Conservation (phyloP, 768 basidiomycete genomes). For the Amanita phalloides region DNA sequence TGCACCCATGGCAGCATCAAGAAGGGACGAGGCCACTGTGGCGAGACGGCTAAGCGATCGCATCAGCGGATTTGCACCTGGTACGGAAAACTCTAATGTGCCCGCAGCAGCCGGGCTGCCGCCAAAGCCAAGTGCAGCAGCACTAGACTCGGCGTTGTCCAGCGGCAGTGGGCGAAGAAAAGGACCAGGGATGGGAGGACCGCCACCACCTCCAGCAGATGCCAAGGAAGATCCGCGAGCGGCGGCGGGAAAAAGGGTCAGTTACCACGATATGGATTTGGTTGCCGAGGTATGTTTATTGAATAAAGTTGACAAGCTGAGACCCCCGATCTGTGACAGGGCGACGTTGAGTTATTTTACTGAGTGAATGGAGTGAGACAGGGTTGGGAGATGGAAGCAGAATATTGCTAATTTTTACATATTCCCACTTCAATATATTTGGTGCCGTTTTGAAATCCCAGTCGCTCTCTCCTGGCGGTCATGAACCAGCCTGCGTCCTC, state of each 20-base stretch:
- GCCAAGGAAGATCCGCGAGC: slow-evolving; percentile 91
- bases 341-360: slow-evolving; percentile 52
- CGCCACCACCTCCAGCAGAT: slow-evolving; percentile 74
- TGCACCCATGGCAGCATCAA: slow-evolving; percentile 26
- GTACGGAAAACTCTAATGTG: slow-evolving; percentile 28
- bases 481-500: slow-evolving; percentile 34
- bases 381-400: not conserved
- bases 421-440: slow-evolving; percentile 16
- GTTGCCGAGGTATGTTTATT: slow-evolving; percentile 56
- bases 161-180: slow-evolving; percentile 34
- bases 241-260: slow-evolving; percentile 78
- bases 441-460: slow-evolving; percentile 21
- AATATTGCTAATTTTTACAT: slow-evolving; percentile 7
- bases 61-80: slow-evolving; percentile 64
- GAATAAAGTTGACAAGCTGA: not conserved
- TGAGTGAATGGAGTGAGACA: slow-evolving; percentile 15
- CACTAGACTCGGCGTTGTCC: slow-evolving; percentile 39
- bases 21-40: slow-evolving; percentile 48
- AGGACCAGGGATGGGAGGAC: slow-evolving; percentile 27
- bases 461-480: slow-evolving; percentile 6
- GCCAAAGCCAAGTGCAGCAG: slow-evolving; percentile 58
- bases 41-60: slow-evolving; percentile 68
- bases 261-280: slow-evolving; percentile 93
- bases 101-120: slow-evolving; percentile 69
- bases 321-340: slow-evolving; percentile 22